phyloP scores from a whole-genome alignment of 805 yeast genomes.

The Wickerhamiella nectarea region DNA sequence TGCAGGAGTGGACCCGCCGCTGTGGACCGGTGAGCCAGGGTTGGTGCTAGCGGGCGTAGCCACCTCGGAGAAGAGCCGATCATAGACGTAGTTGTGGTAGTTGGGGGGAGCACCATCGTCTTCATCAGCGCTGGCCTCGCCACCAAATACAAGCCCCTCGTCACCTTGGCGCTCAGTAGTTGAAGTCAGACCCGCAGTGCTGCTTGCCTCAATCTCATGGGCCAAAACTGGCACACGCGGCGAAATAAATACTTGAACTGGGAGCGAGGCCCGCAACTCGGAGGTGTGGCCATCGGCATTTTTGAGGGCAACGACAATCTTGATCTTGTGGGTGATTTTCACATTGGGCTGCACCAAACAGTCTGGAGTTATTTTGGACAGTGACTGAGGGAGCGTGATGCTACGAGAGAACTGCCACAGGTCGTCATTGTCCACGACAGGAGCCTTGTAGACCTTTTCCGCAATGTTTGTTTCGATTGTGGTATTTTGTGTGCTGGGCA shows the following conservation, averaged over 20 bases:
- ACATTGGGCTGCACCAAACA: constrained; percentile 55
- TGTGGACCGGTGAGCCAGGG: constrained; percentile 24
- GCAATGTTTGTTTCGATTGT: constrained; percentile 50
- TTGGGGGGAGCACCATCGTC: constrained; percentile 59
- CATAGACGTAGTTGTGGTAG: constrained; percentile 70
- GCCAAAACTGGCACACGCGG: constrained; percentile 71
- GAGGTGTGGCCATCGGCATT: constrained; percentile 91
- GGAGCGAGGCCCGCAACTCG: constrained; percentile 81
- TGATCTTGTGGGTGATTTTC: constrained; percentile 78
- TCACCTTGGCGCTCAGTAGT: not conserved
- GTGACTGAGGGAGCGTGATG: constrained; percentile 55
- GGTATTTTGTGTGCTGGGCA: constrained; percentile 47
- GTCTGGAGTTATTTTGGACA: constrained; percentile 75
- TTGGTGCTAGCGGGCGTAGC: constrained; percentile 25
- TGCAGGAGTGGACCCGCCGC: constrained; percentile 29
- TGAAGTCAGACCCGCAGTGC: constrained; percentile 1
- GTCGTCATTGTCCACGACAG: constrained; percentile 26
- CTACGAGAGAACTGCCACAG: constrained; percentile 60
- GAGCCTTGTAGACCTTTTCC: constrained; percentile 29
- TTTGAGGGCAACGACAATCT: constrained; percentile 60
- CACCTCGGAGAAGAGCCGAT: constrained; percentile 59
- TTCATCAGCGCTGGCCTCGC: constrained; percentile 13
- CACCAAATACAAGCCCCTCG: constrained; percentile 7
- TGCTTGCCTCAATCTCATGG: constrained; percentile 15
- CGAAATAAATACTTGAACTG: constrained; percentile 58